Evolutionary conservation across 2,329 filamentous ascomycete genomes (phyloP).

Genomic region (Leptoxyphium fumago): DNA sequence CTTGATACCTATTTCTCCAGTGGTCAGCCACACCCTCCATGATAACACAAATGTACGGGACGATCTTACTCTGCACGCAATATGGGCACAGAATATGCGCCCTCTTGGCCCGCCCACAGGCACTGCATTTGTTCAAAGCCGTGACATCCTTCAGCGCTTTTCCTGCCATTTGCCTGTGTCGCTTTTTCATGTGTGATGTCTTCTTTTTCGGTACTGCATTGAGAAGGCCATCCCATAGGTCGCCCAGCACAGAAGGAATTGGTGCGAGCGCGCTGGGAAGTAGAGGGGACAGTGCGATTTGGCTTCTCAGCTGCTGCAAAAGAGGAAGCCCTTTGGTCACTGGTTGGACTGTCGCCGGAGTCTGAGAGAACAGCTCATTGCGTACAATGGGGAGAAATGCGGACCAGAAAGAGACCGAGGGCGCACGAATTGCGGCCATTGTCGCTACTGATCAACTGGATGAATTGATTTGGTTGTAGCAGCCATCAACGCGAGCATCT

Average conservation of each 20-base stretch:
- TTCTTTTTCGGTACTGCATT: constrained; percentile 97
- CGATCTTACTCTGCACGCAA: constrained; percentile 62
- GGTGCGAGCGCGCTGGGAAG: constrained; percentile 45
- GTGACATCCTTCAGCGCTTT: constrained; percentile 89
- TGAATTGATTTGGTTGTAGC: too few species aligned
- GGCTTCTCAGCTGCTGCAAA: constrained; percentile 30
- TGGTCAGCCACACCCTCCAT: neutral
- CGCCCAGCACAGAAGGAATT: constrained; percentile 56
- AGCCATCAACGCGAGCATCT: neutral
- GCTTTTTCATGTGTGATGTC: constrained; percentile 90
- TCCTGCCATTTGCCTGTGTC: constrained; percentile 84
- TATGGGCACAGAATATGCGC: constrained; percentile 78
- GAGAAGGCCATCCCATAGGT: constrained; percentile 85
- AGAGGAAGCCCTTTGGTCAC: constrained; percentile 31
- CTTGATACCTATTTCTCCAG: constrained; percentile 14
- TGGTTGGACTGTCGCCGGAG: constrained; percentile 16
- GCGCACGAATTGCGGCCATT: constrained; percentile 26
- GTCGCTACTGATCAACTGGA: neutral
- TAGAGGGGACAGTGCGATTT: constrained; percentile 22
- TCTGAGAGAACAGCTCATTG: constrained; percentile 25
- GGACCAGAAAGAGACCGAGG: constrained; percentile 27
- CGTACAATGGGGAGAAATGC: constrained; percentile 40
- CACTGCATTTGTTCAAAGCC: constrained; percentile 73
- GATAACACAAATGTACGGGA: neutral
- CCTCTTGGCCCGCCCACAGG: constrained; percentile 75